Conservation (phyloP, 2,329 filamentous ascomycete genomes). For the Epichloe hybrida region DNA sequence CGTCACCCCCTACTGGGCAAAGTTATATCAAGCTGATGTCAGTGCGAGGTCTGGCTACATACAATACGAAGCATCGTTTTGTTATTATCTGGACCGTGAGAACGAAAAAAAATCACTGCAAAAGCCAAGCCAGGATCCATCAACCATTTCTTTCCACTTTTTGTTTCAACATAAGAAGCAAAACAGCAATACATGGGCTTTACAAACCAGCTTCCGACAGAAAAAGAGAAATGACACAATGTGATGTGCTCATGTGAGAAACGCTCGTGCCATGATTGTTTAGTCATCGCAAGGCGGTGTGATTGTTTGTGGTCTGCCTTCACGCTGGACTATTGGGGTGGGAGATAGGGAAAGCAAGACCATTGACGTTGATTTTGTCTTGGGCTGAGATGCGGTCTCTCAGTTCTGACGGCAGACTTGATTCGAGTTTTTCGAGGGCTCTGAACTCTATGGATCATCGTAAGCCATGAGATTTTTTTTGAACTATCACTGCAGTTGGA, state of each 20-base stretch:
- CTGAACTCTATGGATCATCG: not conserved
- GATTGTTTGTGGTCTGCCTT: not conserved
- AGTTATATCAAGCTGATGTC: too few relatives aligned
- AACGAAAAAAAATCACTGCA: not conserved
- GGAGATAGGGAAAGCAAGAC: not conserved
- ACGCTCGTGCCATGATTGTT: not conserved
- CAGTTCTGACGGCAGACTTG: not conserved
- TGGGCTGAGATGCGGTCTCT: not conserved
- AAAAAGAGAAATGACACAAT: not conserved
- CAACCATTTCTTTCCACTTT: not conserved
- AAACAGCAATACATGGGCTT: not conserved
- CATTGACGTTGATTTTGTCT: not conserved
- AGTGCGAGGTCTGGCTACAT: too few relatives aligned
- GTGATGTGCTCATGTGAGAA: not conserved
- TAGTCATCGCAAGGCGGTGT: too few relatives aligned
- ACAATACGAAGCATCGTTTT: too few relatives aligned
- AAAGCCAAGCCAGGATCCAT: not conserved
- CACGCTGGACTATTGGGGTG: not conserved
- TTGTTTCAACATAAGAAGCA: not conserved
- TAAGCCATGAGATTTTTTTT: not conserved
- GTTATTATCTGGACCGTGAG: too few relatives aligned
- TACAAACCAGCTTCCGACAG: not conserved
- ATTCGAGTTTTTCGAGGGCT: not conserved
- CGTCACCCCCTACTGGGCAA: too few relatives aligned
- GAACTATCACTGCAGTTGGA: not conserved